Base-by-base conservation (phyloP, 345 rosid genomes). In the Murraya koenigii region DNA sequence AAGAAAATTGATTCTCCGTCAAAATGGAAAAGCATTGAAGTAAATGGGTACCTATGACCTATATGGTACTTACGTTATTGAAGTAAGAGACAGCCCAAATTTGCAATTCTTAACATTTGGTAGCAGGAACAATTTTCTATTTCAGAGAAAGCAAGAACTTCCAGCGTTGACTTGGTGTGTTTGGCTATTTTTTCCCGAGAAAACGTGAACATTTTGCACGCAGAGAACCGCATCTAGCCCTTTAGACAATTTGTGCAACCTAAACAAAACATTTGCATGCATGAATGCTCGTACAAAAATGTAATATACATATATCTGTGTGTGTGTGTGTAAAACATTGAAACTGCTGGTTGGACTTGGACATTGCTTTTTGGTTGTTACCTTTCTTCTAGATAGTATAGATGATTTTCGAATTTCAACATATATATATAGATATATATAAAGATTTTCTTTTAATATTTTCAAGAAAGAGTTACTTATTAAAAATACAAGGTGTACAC, bases 271-370 rank as follows among this genome's bases (percentile, higher is more conserved):
- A 26, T 61, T 32, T 41, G 54, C 32, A 23, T 14, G 20, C 19
- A 15, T 3, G 20, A 15, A 59, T 72, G 33, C 32, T 14, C 56
- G 56, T 5, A 17, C 56, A 17, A 19, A 52, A 52, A 49, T 49
- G 13, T 41, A 11, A 41, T 10, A 10, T 41, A 36, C 33, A 55
- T 32, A 8, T n/a, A n/a, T n/a, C n/a, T n/a, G n/a, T n/a, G n/a
- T n/a, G n/a, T n/a, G n/a, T n/a, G n/a, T n/a, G n/a, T n/a, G n/a
- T n/a, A 33, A 32, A 55, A 60, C 7, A 60, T 60, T 55, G 36
- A 35, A 72, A 72, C 22, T 8, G 60, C 75, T 13, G 36, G 49
- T 59, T 72, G 75, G 65, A n/a, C n/a, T n/a, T n/a, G n/a, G n/a
- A 72, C 52, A 26, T 23, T 58, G 26, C 65, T 36, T 72, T 56